Evolutionary conservation across 1,284 basidiomycete genomes (phyloP), one percentile per base, ranked within the genome.

Genomic region (Trametes hirsuta): DNA sequence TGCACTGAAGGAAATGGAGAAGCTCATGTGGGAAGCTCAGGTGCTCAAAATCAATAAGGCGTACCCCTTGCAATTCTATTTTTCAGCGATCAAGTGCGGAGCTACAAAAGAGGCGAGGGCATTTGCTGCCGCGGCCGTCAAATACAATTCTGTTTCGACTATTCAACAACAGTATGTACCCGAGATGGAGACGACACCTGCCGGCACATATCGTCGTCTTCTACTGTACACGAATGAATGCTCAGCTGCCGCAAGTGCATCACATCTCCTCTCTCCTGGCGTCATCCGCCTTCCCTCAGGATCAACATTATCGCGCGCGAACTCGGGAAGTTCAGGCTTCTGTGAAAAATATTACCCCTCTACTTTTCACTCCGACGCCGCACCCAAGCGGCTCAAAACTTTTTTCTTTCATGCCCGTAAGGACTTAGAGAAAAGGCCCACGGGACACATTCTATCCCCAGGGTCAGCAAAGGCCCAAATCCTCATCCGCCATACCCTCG

Each of bases 41-140:
- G 35, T 18, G 10, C n/a, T 39, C 6, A 66, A 73, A 47, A 12
- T 75, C 14, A 30, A 4, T 3, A 58, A 66, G 22, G 12, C 53
- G 51, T 54, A 45, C 5, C 58, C 54, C 8, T 40, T 63, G 6
- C 51, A 55, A 9, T 34, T 58, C 44, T 63, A 63, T 45, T 49
- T 57, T 42, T 44, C 39, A 0, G 55, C 62, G 2, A 52, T 40
- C 12, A 35, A 41, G 15, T 50, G 34, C 11, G 58, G 58, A 6
- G 60, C 58, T 54, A 10, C 6, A 18, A 24, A 22, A 6, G 62
- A 63, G 44, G 58, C 55, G 10, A 37, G 34, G 5, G 21, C 15
- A 9, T 50, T 35, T 21, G 52, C 58, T 2, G 37, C 36, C 11
- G 53, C 35, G 14, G 69, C 49, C 18, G 10, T 54, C 1, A 18